Evolutionary conservation across 164 flowering plant genomes (phyloP).

Genomic region (Annona cherimola): DNA sequence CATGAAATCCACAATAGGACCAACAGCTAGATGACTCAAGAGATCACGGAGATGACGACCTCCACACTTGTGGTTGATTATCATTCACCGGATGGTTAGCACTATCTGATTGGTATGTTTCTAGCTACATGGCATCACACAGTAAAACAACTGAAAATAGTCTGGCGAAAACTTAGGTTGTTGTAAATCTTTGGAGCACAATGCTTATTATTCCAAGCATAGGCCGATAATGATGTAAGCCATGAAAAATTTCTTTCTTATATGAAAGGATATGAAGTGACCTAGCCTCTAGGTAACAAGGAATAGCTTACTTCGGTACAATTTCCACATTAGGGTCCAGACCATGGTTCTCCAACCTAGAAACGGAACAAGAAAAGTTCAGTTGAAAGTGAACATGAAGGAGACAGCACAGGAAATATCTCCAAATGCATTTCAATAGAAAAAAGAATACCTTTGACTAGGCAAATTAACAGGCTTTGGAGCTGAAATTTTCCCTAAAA

Average conservation of each 20-base stretch:
- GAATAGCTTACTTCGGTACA: conserved; percentile 89
- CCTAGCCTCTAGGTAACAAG: not conserved
- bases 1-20: not conserved
- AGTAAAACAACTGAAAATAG: not conserved
- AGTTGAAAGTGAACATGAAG: not conserved
- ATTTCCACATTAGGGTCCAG: conserved; percentile 92
- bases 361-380: conserved; percentile 22
- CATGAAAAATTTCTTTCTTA: too few relatives aligned
- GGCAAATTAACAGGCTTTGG: conserved; percentile 97
- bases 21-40: not conserved
- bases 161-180: not conserved
- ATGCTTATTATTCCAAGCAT: not conserved
- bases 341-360: conserved; percentile 94
- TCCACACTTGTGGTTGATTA: not conserved
- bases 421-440: not conserved
- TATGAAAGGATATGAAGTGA: not conserved
- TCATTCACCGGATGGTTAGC: too few relatives aligned
- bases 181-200: not conserved
- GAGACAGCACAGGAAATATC: not conserved
- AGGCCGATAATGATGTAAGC: not conserved
- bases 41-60: not conserved
- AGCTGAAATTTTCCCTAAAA: conserved; percentile 81
- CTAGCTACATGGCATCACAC: not conserved
- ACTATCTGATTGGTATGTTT: too few relatives aligned
- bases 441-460: conserved; percentile 67